phyloP scores from a whole-genome alignment of 345 rosid species.

The Erucastrum elatum region DNA sequence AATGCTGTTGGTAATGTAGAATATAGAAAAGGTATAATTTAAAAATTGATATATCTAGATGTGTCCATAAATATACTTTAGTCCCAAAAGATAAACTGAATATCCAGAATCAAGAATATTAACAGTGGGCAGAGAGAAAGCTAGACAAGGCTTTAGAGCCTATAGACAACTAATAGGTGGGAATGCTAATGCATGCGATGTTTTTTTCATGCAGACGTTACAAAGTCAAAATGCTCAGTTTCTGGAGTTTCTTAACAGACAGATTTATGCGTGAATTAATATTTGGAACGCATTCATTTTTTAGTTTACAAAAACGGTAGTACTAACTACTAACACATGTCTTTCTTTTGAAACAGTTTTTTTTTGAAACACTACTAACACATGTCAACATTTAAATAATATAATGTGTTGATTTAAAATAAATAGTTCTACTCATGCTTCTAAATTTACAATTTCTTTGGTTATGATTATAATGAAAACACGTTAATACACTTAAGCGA shows the following conservation, averaged over 20 bases:
- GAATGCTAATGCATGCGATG: slow-evolving; percentile 43
- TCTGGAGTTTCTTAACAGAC: slow-evolving; percentile 34
- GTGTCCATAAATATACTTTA: slow-evolving; percentile 18
- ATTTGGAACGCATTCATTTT: not conserved
- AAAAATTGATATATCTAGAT: not conserved
- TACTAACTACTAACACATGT: not conserved
- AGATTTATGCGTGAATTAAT: slow-evolving; percentile 18
- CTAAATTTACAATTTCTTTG: not conserved
- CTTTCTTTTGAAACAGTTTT: no score
- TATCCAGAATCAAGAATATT: slow-evolving; percentile 33
- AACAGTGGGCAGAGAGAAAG: slow-evolving; percentile 28
- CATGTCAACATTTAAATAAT: slow-evolving; percentile 1
- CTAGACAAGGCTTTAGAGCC: slow-evolving; percentile 27
- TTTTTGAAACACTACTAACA: not conserved
- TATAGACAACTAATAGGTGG: slow-evolving; percentile 41
- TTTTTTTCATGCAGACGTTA: slow-evolving; percentile 37
- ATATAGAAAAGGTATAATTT: not conserved
- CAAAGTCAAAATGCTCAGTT: slow-evolving; percentile 39
- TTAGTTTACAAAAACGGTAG: not conserved
- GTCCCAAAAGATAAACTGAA: slow-evolving; percentile 17
- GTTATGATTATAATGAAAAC: not conserved
- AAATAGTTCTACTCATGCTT: not conserved
- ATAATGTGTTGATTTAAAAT: not conserved
- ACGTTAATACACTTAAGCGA: not conserved
- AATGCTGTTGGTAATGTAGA: not conserved